Conservation (phyloP, 2,329 filamentous ascomycete species). For the Botrytis byssoidea region DNA sequence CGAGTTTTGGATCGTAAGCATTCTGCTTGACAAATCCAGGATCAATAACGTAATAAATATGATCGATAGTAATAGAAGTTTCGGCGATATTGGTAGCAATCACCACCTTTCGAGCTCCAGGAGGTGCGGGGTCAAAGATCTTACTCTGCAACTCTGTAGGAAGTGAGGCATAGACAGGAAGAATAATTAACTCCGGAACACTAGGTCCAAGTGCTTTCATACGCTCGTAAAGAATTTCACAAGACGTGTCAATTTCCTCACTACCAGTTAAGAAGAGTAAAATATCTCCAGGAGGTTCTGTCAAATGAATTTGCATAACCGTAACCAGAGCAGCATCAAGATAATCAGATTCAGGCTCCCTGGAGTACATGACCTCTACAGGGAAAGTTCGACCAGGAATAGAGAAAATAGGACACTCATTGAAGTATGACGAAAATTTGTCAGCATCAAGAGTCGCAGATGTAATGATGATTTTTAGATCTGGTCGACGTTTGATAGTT, state of each 20-base stretch:
- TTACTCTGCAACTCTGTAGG: constrained; percentile 90
- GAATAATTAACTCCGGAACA: constrained; percentile 86
- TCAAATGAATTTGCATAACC: constrained; percentile 97
- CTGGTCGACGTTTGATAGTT: constrained; percentile 77
- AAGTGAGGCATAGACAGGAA: constrained; percentile 94
- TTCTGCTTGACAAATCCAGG: constrained; percentile 98
- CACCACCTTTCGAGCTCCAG: constrained; percentile 85
- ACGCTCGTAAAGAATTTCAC: constrained; percentile 87
- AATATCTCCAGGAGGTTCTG: constrained; percentile 89
- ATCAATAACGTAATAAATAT: constrained; percentile 96
- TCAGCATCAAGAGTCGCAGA: constrained; percentile 95
- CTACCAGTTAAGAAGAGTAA: constrained; percentile 96
- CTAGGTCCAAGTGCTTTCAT: constrained; percentile 93
- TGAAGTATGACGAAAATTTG: constrained; percentile 96
- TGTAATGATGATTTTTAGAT: constrained; percentile 93
- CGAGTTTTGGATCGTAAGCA: constrained; percentile 92
- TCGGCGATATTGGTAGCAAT: constrained; percentile 99
- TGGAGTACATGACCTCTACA: constrained; percentile 92
- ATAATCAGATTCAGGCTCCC: constrained; percentile 94
- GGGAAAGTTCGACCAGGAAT: constrained; percentile 95
- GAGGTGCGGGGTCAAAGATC: constrained; percentile 91
- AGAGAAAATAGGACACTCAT: constrained; percentile 92
- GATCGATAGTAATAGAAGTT: constrained; percentile 95
- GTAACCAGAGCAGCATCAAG: constrained; percentile 91
- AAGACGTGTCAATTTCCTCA: constrained; percentile 95